Conservation (phyloP, 306 rosid genomes). For the Elaeagnus macrophylla region DNA sequence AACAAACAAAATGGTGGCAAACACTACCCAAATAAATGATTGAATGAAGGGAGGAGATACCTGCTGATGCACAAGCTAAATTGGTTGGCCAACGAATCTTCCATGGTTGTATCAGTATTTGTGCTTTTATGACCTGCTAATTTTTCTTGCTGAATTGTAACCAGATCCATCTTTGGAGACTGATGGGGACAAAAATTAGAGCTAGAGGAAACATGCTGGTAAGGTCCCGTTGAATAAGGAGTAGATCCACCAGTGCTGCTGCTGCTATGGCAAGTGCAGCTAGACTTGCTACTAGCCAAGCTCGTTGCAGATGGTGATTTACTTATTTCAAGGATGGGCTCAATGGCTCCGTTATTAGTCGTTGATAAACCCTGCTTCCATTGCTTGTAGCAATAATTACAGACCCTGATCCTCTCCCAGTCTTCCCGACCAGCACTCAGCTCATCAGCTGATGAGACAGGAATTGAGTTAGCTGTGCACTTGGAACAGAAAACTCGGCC, state of each 20-base stretch:
- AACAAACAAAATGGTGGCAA: not conserved
- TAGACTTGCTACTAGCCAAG: slow-evolving; percentile 68
- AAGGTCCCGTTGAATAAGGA: slow-evolving; percentile 60
- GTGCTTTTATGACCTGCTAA: slow-evolving; percentile 34
- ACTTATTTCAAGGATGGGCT: slow-evolving; percentile 45
- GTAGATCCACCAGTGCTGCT: slow-evolving; percentile 66
- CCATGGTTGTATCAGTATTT: slow-evolving; percentile 30
- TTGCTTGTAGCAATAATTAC: slow-evolving; percentile 73
- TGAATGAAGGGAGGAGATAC: slow-evolving; percentile 26
- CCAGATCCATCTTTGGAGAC: slow-evolving; percentile 41
- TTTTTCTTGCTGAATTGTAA: slow-evolving; percentile 31
- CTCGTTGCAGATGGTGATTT: slow-evolving; percentile 65
- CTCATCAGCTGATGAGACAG: slow-evolving; percentile 34
- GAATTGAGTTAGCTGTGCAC: slow-evolving; percentile 71
- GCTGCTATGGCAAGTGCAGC: slow-evolving; percentile 71
- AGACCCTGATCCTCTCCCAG: slow-evolving; percentile 64
- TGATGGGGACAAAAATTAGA: slow-evolving; percentile 40
- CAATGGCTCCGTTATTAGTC: slow-evolving; percentile 40
- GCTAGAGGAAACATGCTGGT: slow-evolving; percentile 48
- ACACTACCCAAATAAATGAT: not conserved
- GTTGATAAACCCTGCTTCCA: slow-evolving; percentile 48
- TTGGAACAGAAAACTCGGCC: slow-evolving; percentile 87
- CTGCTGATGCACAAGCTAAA: slow-evolving; percentile 53
- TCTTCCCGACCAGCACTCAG: slow-evolving; percentile 44
- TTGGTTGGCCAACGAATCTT: slow-evolving; percentile 43